Evolutionary conservation across 495 filamentous ascomycete species (phyloP), one percentile per base, ranked within the genome.

Genomic region (Podospora anserina): DNA sequence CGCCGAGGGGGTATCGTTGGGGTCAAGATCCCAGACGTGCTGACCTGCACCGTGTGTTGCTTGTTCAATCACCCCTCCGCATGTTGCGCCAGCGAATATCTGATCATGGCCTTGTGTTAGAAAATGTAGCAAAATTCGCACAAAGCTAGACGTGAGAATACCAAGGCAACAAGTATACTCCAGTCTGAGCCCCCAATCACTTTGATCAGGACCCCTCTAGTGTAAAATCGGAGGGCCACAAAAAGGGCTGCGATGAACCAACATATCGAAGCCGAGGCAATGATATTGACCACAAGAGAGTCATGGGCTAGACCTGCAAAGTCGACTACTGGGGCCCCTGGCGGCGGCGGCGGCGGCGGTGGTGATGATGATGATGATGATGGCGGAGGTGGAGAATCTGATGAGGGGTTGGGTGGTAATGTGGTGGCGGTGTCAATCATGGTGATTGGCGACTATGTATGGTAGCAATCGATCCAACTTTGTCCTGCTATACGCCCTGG

Each of bases 1-100:
- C 2, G 64, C 70, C 1, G 59, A 49, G 11, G 59, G 4, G 9
- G 30, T 64, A 53, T 75, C 71, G 39, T 61, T 71, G 5, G 74
- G 72, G 32, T 78, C 67, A n/a, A 76, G 61, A 32, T 78, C 76
- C 70, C 72, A 78, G 18, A 76, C 23, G 63, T 78, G 76, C 6
- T 59, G 64, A 11, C 76, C 76, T 1, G 76, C 71, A 19, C 76
- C 76, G 30, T 70, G 62, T 1, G 73, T 30, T 15, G 68, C 72
- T 64, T 78, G 74, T 61, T 78, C 76, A 62, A 78, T 68, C 11
- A 70, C 30, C 7, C 62, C 72, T 54, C 63, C 71, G 20, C 63
- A 64, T 3, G 75, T 72, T 7, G 71, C 76, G 2, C 68, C 70
- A 0, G 73, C 60, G 32, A 75, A 78, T 56, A 74, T 65, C 70